Base-by-base conservation (phyloP, 371 early-diverging fungal species). In the Rhizopus stolonifer region DNA sequence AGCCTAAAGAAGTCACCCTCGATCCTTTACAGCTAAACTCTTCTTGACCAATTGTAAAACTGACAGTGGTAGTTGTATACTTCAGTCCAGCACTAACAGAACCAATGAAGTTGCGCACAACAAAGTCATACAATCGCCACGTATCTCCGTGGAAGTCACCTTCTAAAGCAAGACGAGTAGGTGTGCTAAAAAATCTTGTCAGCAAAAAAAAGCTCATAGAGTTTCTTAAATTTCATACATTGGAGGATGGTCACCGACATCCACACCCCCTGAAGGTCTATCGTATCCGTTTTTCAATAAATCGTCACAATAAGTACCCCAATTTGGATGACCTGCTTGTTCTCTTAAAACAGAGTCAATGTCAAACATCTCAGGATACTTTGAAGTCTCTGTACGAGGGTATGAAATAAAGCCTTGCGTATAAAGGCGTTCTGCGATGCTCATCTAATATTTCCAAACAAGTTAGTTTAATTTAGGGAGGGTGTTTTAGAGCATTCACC, bases 351-450 rank as follows among this genome's bases (percentile, higher is more conserved):
- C 72, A n/a, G 25, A 23, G 21, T 76, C 53, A 10, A 80, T 59
- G 61, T 87, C 80, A 70, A 88, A 89, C 24, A 62, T 72, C 26
- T 62, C 62, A 14, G 78, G 72, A 69, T 87, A 89, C 19, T 68
- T 60, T 43, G 84, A 83, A 24, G 89, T 89, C 60, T 89, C 89
- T 26, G 89, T 89, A 48, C 89, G 79, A 31, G 89, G 89, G 70
- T 89, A 89, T 14, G 77, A 77, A 24, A 89, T 86, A 31, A 80
- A 85, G 24, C 89, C 89, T 55, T 74, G 75, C 8, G 46, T 78
- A 49, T 81, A 81, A 4, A 81, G 59, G 17, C 73, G 65, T 50
- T 81, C 82, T 2, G 82, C 81, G 36, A 79, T 57, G 23, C 62
- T 56, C 81, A 81, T 81, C 80, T 77, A 56, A 18, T 24, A 15